Percentiles rank a stretch among this genome's conserved stretches.
Conservation (phyloP, 2,329 filamentous ascomycete genomes). For the Fusarium poae region DNA sequence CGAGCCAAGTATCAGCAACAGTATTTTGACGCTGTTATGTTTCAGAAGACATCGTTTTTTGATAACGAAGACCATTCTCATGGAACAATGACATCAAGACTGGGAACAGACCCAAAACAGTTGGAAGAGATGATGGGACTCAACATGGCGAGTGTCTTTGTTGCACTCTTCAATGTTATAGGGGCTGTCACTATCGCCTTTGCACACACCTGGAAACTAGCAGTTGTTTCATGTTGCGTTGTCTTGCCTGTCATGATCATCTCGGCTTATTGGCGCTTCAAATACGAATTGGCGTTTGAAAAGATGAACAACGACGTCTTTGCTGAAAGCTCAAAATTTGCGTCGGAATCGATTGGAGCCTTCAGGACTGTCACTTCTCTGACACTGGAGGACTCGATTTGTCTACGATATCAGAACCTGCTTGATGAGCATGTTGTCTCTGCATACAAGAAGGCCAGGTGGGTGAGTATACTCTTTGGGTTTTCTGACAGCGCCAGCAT, state of each 20-base stretch:
- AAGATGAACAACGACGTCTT: slow-evolving; percentile 77
- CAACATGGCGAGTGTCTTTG: slow-evolving; percentile 73
- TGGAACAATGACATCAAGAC: slow-evolving; percentile 69
- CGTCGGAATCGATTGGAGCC: slow-evolving; percentile 78
- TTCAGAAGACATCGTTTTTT: slow-evolving; percentile 71
- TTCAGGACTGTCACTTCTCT: slow-evolving; percentile 79
- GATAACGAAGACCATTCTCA: slow-evolving; percentile 71
- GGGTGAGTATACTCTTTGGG: slow-evolving; percentile 74
- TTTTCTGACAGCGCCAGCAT: slow-evolving; percentile 76
- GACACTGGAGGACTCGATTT: slow-evolving; percentile 76
- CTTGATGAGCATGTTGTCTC: slow-evolving; percentile 69
- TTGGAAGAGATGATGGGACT: slow-evolving; percentile 73
- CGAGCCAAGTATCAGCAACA: slow-evolving; percentile 69
- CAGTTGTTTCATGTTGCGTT: slow-evolving; percentile 74
- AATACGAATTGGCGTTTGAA: slow-evolving; percentile 75
- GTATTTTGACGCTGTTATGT: slow-evolving; percentile 72
- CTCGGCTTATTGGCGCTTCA: slow-evolving; percentile 65
- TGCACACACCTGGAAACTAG: slow-evolving; percentile 81
- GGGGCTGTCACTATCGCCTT: slow-evolving; percentile 77
- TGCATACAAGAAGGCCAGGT: slow-evolving; percentile 72
- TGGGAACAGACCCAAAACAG: slow-evolving; percentile 69
- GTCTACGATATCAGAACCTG: slow-evolving; percentile 70
- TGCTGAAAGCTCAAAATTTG: slow-evolving; percentile 78
- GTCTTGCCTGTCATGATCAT: slow-evolving; percentile 64
- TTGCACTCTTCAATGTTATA: slow-evolving; percentile 73